Conservation (phyloP, 768 basidiomycete genomes). For the Lentinula boryana region DNA sequence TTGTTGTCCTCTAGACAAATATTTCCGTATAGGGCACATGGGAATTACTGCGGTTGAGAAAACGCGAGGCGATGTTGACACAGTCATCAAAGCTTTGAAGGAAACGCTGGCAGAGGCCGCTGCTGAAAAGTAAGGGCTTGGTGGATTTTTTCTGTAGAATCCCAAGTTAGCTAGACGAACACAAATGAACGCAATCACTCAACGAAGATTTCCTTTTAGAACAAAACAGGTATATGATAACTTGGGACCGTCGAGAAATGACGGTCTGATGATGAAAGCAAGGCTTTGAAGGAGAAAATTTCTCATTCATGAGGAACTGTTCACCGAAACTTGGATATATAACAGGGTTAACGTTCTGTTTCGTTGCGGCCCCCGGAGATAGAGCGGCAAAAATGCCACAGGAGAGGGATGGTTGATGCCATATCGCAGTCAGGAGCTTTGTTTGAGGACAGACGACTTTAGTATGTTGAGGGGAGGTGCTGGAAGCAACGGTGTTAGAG, state of each 20-base stretch:
- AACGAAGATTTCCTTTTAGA: neutral
- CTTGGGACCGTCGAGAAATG: neutral
- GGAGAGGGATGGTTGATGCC: no score
- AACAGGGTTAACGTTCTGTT: no score
- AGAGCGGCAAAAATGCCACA: no score
- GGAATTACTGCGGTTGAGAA: slow-evolving; percentile 74
- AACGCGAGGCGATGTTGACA: slow-evolving; percentile 70
- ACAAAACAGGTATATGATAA: neutral
- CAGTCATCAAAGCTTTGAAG: slow-evolving; percentile 58
- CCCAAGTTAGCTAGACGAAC: neutral
- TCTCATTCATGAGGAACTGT: neutral
- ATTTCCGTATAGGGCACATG: slow-evolving; percentile 97
- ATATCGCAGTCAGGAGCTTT: no score
- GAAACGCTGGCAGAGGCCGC: slow-evolving; percentile 35
- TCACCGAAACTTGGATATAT: neutral
- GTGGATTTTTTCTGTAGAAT: neutral
- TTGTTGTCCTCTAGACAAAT: slow-evolving; percentile 49
- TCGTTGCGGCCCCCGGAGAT: no score
- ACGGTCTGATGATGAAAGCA: neutral
- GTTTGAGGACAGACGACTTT: no score
- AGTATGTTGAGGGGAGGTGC: neutral
- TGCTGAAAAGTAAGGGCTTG: slow-evolving; percentile 5
- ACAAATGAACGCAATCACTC: neutral
- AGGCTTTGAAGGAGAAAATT: neutral
- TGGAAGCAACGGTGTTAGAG: no score